These are phyloP conservation scores for Crithidia bombi DNA, from an alignment of 208 protist genomes.

Conservation along the genomic window DNA sequence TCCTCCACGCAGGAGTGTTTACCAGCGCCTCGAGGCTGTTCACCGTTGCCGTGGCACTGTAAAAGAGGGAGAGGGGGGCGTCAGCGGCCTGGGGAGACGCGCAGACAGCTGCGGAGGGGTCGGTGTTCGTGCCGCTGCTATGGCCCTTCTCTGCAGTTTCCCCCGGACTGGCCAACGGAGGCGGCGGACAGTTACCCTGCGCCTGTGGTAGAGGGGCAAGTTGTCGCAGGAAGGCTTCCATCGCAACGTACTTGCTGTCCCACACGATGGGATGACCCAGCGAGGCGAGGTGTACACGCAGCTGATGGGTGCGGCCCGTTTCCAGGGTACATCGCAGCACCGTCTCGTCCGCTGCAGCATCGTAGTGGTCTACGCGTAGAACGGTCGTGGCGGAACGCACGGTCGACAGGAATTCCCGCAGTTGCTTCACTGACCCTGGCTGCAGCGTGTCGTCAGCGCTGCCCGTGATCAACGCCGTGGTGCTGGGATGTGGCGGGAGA, in stretches of 20 bases:
- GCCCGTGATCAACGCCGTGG: background rate
- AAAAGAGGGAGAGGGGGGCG: background rate
- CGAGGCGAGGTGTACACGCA: conserved; percentile 89
- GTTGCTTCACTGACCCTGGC: conserved; percentile 2
- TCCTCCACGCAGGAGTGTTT: background rate
- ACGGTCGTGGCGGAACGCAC: conserved; percentile 56
- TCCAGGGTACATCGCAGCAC: conserved; percentile 79
- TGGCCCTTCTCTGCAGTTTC: background rate
- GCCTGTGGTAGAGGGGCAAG: too few species aligned
- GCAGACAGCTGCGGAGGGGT: background rate
- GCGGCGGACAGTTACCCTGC: background rate
- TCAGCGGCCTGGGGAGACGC: background rate
- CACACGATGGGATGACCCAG: conserved; percentile 87
- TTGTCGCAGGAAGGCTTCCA: conserved; percentile 23
- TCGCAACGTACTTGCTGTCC: conserved; percentile 75
- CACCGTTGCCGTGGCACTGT: background rate
- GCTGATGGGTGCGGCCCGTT: conserved; percentile 93
- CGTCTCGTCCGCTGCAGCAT: conserved; percentile 42
- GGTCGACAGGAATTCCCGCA: conserved; percentile 36
- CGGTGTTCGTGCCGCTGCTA: too few species aligned
- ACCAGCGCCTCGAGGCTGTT: background rate
- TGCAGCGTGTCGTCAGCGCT: background rate
- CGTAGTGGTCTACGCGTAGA: conserved; percentile 48
- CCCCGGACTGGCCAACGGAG: background rate
- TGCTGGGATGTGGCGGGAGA: background rate